Evolutionary conservation across 306 rosid species (phyloP), one percentile per base, ranked within the genome.

Genomic region (Quercus glauca): DNA sequence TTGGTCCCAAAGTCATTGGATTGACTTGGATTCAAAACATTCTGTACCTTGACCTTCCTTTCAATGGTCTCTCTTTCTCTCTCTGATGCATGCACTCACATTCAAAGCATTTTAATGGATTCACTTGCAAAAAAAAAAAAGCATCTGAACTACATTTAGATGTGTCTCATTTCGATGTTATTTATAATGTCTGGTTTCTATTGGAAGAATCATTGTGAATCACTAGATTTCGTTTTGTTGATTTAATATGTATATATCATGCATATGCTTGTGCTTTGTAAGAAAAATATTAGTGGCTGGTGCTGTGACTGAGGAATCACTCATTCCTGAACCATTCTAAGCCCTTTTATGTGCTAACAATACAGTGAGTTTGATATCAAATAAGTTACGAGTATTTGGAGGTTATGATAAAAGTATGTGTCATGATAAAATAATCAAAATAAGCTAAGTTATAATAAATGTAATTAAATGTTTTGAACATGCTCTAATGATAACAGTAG

Each of bases 41-140:
- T 80, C 78, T 92, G 71, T 90, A 92, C 82, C 87, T 83, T 69
- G 99, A 94, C 76, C 97, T 94, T 74, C 99, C 97, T 81, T 90
- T 97, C 71, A 94, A 95, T 91, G 99, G 94, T 92, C 8, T 76
- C 19, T 35, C 61, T 28, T 0, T 35, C 41, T 35, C 9, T 35
- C 9, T 35, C 0, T 6, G 8, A 35, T 35, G 41, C 1, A 1
- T 35, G 41, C 41, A 35, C 41, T 17, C 73, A 7, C 37, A 20
- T 23, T 52, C 21, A 23, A 41, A 31, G 68, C 35, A 25, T 5
- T 4, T 61, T 23, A 23, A 25, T 60, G 9, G 19, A 60, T 60
- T 29, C 6, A 20, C 8, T 13, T 21, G 6, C n/a, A n/a, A n/a
- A 21, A 23, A 23, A 23, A 35, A 33, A 20, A 58, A 11, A 9